phyloP scores from a whole-genome alignment of 139 green algal species.

The Chlorella sp. region DNA sequence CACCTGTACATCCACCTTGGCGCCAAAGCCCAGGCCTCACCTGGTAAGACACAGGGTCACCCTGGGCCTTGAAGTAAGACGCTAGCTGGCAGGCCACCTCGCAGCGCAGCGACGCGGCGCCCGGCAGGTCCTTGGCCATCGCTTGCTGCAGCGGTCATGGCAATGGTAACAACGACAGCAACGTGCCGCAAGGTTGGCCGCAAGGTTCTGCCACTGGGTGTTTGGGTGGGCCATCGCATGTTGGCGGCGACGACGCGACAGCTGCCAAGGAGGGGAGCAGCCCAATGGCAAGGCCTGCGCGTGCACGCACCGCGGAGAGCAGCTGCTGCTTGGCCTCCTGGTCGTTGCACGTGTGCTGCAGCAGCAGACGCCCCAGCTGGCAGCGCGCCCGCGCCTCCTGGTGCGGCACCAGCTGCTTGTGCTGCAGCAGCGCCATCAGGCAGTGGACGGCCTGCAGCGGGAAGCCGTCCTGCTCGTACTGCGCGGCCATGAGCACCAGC shows the following conservation, averaged over 20 bases:
- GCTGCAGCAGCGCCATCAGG: not conserved
- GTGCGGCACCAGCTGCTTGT: not conserved
- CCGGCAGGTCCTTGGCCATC: not conserved
- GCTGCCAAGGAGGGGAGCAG: too few relatives aligned
- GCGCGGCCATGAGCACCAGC: not conserved
- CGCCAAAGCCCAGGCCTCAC: too few relatives aligned
- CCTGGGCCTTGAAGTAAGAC: not conserved
- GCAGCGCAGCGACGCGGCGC: not conserved
- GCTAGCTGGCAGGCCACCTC: constrained; percentile 1
- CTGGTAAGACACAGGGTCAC: not conserved
- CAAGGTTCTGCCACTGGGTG: not conserved
- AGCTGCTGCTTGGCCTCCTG: not conserved
- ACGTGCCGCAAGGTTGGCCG: not conserved
- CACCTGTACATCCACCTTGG: too few relatives aligned
- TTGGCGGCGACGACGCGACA: too few relatives aligned
- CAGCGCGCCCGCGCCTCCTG: not conserved
- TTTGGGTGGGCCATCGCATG: not conserved
- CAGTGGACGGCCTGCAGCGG: constrained; percentile 7
- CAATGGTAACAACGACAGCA: not conserved
- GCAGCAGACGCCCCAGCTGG: not conserved
- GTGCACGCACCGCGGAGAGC: not conserved
- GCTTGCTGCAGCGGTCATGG: not conserved
- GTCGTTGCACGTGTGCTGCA: not conserved
- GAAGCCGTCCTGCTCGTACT: not conserved
- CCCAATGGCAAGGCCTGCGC: not conserved